Conservation (phyloP, 2,329 filamentous ascomycete species). For the Apiospora phragmitis region DNA sequence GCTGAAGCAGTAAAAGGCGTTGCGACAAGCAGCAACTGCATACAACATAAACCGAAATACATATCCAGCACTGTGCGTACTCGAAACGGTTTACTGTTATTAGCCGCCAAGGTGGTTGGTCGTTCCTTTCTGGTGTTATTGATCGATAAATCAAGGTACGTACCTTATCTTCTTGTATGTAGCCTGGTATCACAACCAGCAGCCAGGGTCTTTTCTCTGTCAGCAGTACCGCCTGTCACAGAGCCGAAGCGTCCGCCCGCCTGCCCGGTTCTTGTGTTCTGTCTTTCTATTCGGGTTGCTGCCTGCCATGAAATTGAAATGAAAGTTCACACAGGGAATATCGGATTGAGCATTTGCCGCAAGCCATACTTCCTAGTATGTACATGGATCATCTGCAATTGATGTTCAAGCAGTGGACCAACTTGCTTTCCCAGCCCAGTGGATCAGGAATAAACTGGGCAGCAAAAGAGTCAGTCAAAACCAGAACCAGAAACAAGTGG, state of each 20-base stretch:
- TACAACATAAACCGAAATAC: not conserved
- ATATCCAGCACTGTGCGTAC: not conserved
- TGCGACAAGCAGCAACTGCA: not conserved
- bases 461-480: not conserved
- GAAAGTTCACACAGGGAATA: not conserved
- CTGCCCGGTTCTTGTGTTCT: not conserved
- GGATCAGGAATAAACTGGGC: not conserved
- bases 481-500: not conserved
- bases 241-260: conserved; percentile 1
- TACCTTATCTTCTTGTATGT: not conserved
- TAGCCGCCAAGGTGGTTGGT: conserved; percentile 8
- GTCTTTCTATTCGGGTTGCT: not conserved
- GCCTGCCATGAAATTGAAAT: not conserved
- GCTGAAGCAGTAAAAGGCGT: not conserved
- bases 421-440: not conserved
- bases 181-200: not conserved
- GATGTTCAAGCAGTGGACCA: not conserved
- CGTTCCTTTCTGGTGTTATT: not conserved
- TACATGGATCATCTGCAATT: not conserved
- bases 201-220: not conserved
- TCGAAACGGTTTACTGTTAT: not conserved
- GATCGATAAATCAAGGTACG: not conserved
- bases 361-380: not conserved
- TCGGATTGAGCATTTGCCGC: not conserved
- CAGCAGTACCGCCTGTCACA: conserved; percentile 3